Base-by-base conservation (phyloP, 768 basidiomycete genomes). In the Leucocoprinus sp. region DNA sequence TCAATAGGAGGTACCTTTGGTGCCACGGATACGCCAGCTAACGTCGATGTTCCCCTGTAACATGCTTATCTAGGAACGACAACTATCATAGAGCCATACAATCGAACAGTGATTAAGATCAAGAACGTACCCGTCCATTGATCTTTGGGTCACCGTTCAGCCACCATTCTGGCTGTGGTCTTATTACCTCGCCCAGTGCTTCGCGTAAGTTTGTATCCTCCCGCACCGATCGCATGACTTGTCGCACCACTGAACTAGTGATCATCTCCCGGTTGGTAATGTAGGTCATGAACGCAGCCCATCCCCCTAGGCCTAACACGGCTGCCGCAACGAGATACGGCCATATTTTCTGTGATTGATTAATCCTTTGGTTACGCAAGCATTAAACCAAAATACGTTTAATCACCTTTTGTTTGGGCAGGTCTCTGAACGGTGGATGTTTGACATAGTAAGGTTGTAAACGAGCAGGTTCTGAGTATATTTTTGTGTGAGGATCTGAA, bases 221-320 rank as follows among this genome's bases (percentile, higher is more conserved):
- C 49, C 73, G 74, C 35, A 86, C 62, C 4, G 75, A 76, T 29
- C 74, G 70, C 63, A 84, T 60, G 44, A 88, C 69, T 52, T 78
- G 80, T 36, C 76, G 74, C 48, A 82, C 77, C 23, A 88, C 78
- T 3, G 87, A 88, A 50, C 78, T 82, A 19, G 84, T 78, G 22
- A 88, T 69, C 54, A 79, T 82, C 56, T 89, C 87, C 57, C 84
- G 78, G 64, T 89, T 90, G 46, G 78, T 80, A 8, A 78, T 80
- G 49, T 76, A 80, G 22, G 72, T 68, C 53, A 86, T 70, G 59
- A 90, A 90, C 5, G 69, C 70, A 2, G 64, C 75, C 86, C 86
- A 88, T 5, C 71, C 75, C 1, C 75, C 58, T 1, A 82, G 60
- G 12, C 84, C 86, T 5, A 76, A 47, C 0, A 65, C 63, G 14